These are phyloP conservation scores for Dicorynia guianensis DNA, from an alignment of 306 rosid species.

Conservation along the genomic window DNA sequence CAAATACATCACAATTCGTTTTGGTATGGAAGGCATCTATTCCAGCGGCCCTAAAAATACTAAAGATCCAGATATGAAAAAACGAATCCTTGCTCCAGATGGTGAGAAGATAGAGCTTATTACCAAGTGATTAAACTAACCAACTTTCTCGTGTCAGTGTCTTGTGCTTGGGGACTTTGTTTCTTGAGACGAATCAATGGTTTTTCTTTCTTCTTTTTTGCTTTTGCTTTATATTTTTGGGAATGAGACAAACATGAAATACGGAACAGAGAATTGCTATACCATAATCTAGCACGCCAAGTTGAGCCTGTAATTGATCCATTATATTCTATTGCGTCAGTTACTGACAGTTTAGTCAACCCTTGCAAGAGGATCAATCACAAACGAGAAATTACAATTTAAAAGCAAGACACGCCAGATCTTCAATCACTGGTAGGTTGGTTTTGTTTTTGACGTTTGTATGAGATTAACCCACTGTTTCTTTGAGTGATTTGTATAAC, in stretches of 20 bases:
- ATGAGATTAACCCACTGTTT: neutral
- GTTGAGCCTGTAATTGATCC: neutral
- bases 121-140: constrained; percentile 18
- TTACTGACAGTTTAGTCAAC: constrained; percentile 48
- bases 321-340: constrained; percentile 18
- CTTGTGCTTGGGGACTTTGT: constrained; percentile 40
- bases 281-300: neutral
- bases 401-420: neutral
- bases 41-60: neutral
- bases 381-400: neutral
- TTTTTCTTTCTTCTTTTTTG: neutral
- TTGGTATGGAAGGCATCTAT: constrained; percentile 31
- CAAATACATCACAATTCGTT: neutral
- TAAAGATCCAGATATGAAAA: neutral
- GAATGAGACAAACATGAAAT: constrained; percentile 28
- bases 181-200: constrained; percentile 16
- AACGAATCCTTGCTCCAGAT: constrained; percentile 32
- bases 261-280: neutral
- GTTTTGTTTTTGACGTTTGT: constrained; percentile 1
- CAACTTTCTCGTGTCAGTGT: constrained; percentile 35
- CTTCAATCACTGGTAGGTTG: constrained; percentile 24
- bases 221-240: neutral
- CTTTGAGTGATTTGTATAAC: neutral
- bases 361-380: constrained; percentile 29
- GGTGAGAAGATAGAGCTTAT: neutral